Evolutionary conservation across 805 yeast species (phyloP).

Genomic region (Yarrowia sp.): DNA sequence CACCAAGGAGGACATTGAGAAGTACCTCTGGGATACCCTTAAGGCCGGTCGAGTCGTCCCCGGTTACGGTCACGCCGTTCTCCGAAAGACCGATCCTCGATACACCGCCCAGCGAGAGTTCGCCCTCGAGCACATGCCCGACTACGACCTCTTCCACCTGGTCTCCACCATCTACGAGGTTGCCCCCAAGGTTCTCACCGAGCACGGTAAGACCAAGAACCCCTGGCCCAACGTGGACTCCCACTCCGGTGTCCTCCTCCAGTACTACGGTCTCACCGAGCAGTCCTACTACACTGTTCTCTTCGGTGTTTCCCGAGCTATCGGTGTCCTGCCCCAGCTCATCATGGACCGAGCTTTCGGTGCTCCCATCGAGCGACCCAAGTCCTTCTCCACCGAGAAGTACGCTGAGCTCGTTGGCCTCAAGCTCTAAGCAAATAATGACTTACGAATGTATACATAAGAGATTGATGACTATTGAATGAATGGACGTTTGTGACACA

Average conservation of each 20-base stretch:
- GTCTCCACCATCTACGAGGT: slow-evolving; percentile 63
- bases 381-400: slow-evolving; percentile 49
- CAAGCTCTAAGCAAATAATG: slow-evolving; percentile 26
- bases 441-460: slow-evolving; percentile 21
- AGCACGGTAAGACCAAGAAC: slow-evolving; percentile 82
- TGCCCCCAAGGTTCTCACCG: slow-evolving; percentile 69
- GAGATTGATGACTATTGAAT: slow-evolving; percentile 23
- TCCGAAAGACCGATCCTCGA: slow-evolving; percentile 80
- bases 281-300: slow-evolving; percentile 73
- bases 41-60: slow-evolving; percentile 77
- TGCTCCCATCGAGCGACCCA: slow-evolving; percentile 79
- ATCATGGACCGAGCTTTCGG: slow-evolving; percentile 76
- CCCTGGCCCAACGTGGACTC: slow-evolving; percentile 86
- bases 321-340: slow-evolving; percentile 75
- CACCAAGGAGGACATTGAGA: slow-evolving; percentile 53
- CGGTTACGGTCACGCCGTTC: slow-evolving; percentile 85
- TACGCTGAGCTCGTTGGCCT: slow-evolving; percentile 32
- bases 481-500: too few relatives aligned
- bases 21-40: slow-evolving; percentile 66
- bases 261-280: slow-evolving; percentile 75
- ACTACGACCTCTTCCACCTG: slow-evolving; percentile 62
- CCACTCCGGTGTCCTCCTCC: slow-evolving; percentile 71
- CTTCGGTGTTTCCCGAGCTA: slow-evolving; percentile 77
- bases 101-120: slow-evolving; percentile 70
- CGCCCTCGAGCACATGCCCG: slow-evolving; percentile 55